Base-by-base conservation (phyloP, 2,329 filamentous ascomycete genomes). In the Lecanosticta acicola region DNA sequence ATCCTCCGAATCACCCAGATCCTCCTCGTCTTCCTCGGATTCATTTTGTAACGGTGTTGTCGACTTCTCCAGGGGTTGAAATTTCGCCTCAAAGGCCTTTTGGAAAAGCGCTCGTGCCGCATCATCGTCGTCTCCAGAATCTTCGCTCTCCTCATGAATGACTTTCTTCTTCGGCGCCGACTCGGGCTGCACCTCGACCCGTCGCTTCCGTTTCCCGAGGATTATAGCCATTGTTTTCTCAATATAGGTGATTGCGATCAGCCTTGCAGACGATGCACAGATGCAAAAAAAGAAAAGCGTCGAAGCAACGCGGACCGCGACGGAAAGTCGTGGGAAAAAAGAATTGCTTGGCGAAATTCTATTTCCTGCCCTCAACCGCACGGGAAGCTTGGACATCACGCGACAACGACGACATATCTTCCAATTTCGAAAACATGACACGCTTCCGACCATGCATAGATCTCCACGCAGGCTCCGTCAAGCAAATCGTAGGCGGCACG, bases 401-500 rank as follows among this genome's bases (percentile, higher is more conserved):
- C 24, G 24, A 7, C 24, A 11, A 29, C 24, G 11, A 11, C 24
- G 24, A 29, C 24, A 29, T 29, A 5, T 29, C 24, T 29, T 11
- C 24, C 7, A 29, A 7, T 29, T 29, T 11, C 24, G 5, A 11
- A 5, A 59, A 33, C 35, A 95, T 98, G 93, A 97, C 93, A 2
- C 82, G 84, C 58, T 98, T 98, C 64, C 79, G 93, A 32, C 93
- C 93, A 16, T 98, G 93, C 65, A 97, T 98, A 68, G 93, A 98
- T 71, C 79, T 98, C 43, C 93, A 98, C 68, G 84, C 90, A n/a
- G 93, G 93, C 11, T 84, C 91, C 65, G 93, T 98, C 49, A 98
- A 98, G 74, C 93, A 98, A 68, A 98, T 98, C 59, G 90, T 98
- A 33, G 93, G 93, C 58, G 91, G 93, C 49, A 97, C 93, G 1